Evolutionary conservation across 78 protist genomes (phyloP), one percentile per base, ranked within the genome.

Genomic region (Dictyostelium brefeldianum): DNA sequence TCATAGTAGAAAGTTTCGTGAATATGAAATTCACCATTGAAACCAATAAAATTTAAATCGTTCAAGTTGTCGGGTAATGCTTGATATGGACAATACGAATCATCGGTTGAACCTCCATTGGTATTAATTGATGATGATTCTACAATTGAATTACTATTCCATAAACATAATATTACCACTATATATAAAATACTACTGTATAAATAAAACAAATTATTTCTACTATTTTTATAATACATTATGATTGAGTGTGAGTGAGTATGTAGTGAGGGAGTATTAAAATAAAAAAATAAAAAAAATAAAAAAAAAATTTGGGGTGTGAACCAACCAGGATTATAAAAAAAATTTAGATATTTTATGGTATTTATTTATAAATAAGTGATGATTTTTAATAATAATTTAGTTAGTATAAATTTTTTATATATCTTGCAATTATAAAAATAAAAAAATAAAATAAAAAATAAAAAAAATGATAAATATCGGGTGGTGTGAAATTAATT

Each of bases 11-110:
- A 89, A 6, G 87, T 80, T 20, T 80, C 46, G 12, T 41, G 54
- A 7, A 89, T n/a, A 57, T 89, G 94, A 51, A 89, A 57, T n/a
- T 80, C 90, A 22, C 75, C 62, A 46, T 80, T 70, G 81, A 69
- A 79, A 31, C 87, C 94, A 12, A 89, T 43, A 43, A 64, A 79
- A 62, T 29, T 71, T 65, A 77, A 15, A 25, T 69, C 74, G 25
- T 89, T 47, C 0, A 89, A 56, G 11, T 46, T 18, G 6, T 18
- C n/a, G 8, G 94, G 94, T 7, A 89, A 20, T 41, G 94, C 71
- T 29, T 73, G 92, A 46, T 85, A 85, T 25, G 92, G 92, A 48
- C 92, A 85, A 27, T 59, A 12, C 4, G 43, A 47, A 59, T 75
- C 77, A 70, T 53, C 46, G 57, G 92, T 83, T 11, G 54, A 17